Base-by-base conservation (phyloP, 2,329 filamentous ascomycete species). In the Trichoderma sp. region DNA sequence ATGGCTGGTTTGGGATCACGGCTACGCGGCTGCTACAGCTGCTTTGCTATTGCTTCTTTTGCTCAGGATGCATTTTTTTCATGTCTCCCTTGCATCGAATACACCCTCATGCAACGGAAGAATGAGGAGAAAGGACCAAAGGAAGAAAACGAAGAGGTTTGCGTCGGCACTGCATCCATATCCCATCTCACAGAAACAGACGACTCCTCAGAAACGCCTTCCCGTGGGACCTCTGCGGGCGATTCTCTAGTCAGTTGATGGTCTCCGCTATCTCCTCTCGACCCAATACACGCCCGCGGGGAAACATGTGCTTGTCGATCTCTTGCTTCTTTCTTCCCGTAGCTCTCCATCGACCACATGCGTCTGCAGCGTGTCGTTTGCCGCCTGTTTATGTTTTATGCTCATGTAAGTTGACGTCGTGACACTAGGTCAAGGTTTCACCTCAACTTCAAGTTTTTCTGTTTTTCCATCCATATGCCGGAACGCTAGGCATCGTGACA, bases 321-420 rank as follows among this genome's bases (percentile, higher is more conserved):
- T 67, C 40, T 37, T 67, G 16, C 64, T 67, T 59, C 40, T 52
- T 52, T 33, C 29, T 67, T 59, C 61, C 35, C 37, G 33, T n/a
- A 56, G 61, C 49, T 31, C 40, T 43, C 40, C 40, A 43, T 43
- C 19, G 27, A 56, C 21, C 24, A 64, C 49, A 56, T 33, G 55
- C 62, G 47, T 24, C 49, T 37, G 53, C 62, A 47, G 57, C 35
- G 31, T 53, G 33, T 53, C 62, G 27, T 21, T 65, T 65, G 52
- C 62, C 33, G 40, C n/a, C 24, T 53, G 29, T 43, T 24, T 5
- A 35, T 35, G 33, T 14, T 49, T 4, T 4, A n/a, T 49, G 21
- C 6, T 59, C 55, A 67, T 67, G 63, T 67, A 52, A 67, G 63
- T 67, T 67, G 63, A 67, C 63, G 55, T 67, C 55, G 55, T 40